Evolutionary conservation across 2,329 filamentous ascomycete species (phyloP).

Genomic region (Colletotrichum melonis): DNA sequence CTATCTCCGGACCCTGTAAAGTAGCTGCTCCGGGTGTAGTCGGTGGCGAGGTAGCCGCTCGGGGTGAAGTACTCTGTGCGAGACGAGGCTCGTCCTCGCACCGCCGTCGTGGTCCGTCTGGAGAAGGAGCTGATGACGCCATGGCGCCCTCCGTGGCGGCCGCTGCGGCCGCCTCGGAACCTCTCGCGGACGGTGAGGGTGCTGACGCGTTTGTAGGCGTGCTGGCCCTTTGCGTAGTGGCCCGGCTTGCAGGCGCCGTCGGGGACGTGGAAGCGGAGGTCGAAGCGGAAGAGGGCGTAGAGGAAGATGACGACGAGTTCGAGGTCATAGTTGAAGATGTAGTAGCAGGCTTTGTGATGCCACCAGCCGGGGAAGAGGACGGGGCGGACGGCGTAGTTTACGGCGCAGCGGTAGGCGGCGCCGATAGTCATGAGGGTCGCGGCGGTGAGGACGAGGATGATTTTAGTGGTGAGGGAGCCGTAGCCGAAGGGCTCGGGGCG

Average conservation of each 20-base stretch:
- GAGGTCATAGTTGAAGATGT: slow-evolving; percentile 80
- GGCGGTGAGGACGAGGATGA: slow-evolving; percentile 71
- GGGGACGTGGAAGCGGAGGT: slow-evolving; percentile 73
- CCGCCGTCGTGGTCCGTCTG: background rate
- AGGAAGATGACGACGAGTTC: slow-evolving; percentile 77
- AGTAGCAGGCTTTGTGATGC: slow-evolving; percentile 78
- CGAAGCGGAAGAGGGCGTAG: slow-evolving; percentile 76
- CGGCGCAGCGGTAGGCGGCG: slow-evolving; percentile 75
- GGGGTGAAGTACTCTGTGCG: slow-evolving; percentile 9
- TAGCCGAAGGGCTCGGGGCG: slow-evolving; percentile 65
- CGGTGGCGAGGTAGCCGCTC: slow-evolving; percentile 2
- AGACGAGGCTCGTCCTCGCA: background rate
- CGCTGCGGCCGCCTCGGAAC: background rate
- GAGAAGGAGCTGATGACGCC: background rate
- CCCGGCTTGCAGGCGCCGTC: slow-evolving; percentile 73
- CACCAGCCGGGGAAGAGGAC: slow-evolving; percentile 71
- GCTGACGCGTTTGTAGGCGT: slow-evolving; percentile 29
- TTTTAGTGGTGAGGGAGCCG: slow-evolving; percentile 75
- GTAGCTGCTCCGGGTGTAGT: slow-evolving; percentile 1
- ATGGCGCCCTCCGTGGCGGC: background rate
- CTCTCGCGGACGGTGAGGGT: slow-evolving; percentile 13
- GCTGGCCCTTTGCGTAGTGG: slow-evolving; percentile 51
- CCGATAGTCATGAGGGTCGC: slow-evolving; percentile 73
- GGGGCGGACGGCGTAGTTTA: slow-evolving; percentile 64
- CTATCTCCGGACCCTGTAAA: background rate